phyloP scores from a whole-genome alignment of 2,329 filamentous ascomycete species.

The Zarea fungicola region DNA sequence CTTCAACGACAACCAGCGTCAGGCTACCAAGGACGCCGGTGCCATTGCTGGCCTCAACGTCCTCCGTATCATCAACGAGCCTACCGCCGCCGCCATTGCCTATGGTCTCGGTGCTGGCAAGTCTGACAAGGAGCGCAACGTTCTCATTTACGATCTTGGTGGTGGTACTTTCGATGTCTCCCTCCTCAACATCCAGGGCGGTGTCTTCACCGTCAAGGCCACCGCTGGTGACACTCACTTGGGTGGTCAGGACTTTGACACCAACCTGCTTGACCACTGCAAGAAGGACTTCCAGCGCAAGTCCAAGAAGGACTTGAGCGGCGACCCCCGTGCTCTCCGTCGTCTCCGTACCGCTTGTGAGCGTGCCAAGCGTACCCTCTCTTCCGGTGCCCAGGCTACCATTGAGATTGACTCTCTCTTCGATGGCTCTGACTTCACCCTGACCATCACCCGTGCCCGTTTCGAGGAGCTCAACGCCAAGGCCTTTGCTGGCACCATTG shows the following conservation, averaged over 20 bases:
- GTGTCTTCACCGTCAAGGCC: constrained; percentile 98
- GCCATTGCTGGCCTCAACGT: constrained; percentile 89
- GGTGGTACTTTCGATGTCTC: constrained; percentile 99
- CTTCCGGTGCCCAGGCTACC: constrained; percentile 85
- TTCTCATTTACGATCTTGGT: constrained; percentile 93
- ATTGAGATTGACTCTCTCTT: constrained; percentile 98
- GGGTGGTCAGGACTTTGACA: constrained; percentile 97
- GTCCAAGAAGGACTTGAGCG: constrained; percentile 74
- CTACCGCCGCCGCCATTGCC: constrained; percentile 89
- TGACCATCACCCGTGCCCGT: constrained; percentile 97
- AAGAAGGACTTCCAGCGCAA: constrained; percentile 92
- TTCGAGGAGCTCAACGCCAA: constrained; percentile 99
- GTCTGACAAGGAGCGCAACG: constrained; percentile 76
- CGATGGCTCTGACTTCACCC: constrained; percentile 95
- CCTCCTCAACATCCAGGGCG: constrained; percentile 96
- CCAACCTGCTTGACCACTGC: constrained; percentile 91
- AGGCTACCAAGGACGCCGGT: constrained; percentile 94
- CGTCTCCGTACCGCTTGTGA: constrained; percentile 97
- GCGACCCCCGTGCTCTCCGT: constrained; percentile 86
- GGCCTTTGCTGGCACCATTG: constrained; percentile 98
- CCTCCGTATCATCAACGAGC: constrained; percentile 94
- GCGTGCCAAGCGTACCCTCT: constrained; percentile 97
- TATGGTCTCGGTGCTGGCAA: constrained; percentile 94
- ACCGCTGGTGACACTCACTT: constrained; percentile 98
- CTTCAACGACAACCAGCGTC: constrained; percentile 97